These are phyloP conservation scores for Acanthamoeba polyphaga DNA, from an alignment of 208 protist genomes.

Conservation along the genomic window DNA sequence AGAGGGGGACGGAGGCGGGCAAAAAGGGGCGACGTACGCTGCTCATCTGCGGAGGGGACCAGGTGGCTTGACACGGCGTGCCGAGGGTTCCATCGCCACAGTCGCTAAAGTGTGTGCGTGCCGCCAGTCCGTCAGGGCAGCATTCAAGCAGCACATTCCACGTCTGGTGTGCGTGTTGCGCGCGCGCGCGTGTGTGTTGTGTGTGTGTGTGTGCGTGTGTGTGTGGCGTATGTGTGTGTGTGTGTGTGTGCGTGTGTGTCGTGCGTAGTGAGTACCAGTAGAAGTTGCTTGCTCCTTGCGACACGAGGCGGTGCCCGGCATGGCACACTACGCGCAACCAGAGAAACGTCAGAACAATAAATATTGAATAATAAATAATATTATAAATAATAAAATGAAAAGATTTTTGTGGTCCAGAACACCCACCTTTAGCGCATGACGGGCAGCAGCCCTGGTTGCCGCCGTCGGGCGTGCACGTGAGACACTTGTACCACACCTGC, in stretches of 20 bases:
- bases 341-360: neutral
- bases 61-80: slow-evolving; percentile 1
- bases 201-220: neutral
- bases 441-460: neutral
- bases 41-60: neutral
- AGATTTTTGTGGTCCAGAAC: neutral
- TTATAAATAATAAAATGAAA: neutral
- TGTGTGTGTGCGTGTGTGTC: neutral
- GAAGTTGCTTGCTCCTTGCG: neutral
- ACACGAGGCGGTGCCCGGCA: neutral
- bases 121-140: too few species aligned
- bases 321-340: neutral
- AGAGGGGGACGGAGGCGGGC: too few species aligned
- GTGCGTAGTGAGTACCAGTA: neutral
- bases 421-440: neutral
- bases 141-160: neutral
- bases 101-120: neutral
- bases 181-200: too few species aligned
- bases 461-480: neutral
- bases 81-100: neutral
- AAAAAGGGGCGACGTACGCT: neutral
- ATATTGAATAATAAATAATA: neutral
- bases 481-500: neutral
- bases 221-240: neutral
- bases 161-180: neutral